These are phyloP conservation scores for Pouteria campechiana DNA, from an alignment of 179 eudicot genomes.

Conservation along the genomic window DNA sequence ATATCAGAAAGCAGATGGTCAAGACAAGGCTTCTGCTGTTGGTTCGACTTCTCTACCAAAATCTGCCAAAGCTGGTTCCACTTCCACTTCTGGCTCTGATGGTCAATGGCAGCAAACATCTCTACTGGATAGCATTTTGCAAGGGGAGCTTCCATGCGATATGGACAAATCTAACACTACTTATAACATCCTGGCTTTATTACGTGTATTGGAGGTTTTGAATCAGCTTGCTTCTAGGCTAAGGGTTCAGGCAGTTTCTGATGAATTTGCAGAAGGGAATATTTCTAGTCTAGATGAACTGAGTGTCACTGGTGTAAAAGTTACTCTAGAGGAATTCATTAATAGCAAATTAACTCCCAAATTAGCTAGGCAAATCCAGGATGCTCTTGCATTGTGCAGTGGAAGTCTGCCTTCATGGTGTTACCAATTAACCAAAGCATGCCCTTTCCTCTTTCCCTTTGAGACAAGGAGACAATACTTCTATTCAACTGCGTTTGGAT, in stretches of 20 bases:
- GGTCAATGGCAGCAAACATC: conserved; percentile 29
- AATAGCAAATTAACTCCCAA: conserved; percentile 92
- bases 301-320: conserved; percentile 34
- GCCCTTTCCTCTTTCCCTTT: conserved; percentile 96
- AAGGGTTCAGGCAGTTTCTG: conserved; percentile 55
- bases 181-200: conserved; percentile 61
- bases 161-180: conserved; percentile 80
- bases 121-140: conserved; percentile 82
- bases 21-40: conserved; percentile 33
- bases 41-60: conserved; percentile 36
- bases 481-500: conserved; percentile 97
- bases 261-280: conserved; percentile 69
- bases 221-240: conserved; percentile 94
- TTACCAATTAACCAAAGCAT: conserved; percentile 93
- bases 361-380: conserved; percentile 92
- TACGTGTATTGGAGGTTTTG: conserved; percentile 86
- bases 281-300: conserved; percentile 49
- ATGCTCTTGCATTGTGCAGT: conserved; percentile 98
- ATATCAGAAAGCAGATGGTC: conserved; percentile 70
- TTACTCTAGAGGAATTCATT: conserved; percentile 65
- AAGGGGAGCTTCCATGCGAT: conserved; percentile 94
- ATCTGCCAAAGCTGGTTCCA: conserved; percentile 37
- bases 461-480: conserved; percentile 98
- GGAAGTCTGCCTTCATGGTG: conserved; percentile 99
- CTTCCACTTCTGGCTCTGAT: conserved; percentile 29